A percentile compares a stretch with the other conserved stretches of the same genome.
Evolutionary conservation across 164 flowering plant genomes (phyloP).

Genomic region (Kalanchoe fedtschenkoi): DNA sequence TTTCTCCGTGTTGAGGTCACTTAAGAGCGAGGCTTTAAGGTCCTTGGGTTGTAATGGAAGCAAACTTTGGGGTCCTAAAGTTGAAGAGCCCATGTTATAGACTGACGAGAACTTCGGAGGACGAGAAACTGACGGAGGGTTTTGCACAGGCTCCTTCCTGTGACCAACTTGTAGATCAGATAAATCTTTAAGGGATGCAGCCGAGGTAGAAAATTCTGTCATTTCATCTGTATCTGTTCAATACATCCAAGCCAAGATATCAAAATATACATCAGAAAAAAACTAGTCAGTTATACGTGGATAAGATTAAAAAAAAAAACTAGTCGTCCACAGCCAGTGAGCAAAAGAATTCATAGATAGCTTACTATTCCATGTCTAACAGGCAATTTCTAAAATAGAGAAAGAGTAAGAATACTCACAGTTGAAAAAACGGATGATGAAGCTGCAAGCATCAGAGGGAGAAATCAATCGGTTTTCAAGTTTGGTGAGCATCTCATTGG

Average conservation of each 20-base stretch:
- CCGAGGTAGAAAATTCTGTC: constrained; percentile 29
- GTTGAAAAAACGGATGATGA: constrained; percentile 55
- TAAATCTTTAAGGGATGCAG: constrained; percentile 32
- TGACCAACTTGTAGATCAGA: constrained; percentile 22
- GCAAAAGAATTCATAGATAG: no score
- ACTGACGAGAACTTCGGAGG: constrained; percentile 23
- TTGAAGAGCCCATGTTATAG: constrained; percentile 27
- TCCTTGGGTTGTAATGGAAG: constrained; percentile 22
- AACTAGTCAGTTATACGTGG: no score
- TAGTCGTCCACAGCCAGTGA: no score
- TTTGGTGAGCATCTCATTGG: constrained; percentile 47
- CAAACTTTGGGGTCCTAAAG: constrained; percentile 17
- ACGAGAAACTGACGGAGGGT: constrained; percentile 24
- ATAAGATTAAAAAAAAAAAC: neutral
- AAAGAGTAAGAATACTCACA: constrained; percentile 37
- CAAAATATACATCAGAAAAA: neutral
- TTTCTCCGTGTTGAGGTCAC: constrained; percentile 25
- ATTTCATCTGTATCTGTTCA: constrained; percentile 29
- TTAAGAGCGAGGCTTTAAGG: constrained; percentile 22
- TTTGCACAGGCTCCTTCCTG: constrained; percentile 23
- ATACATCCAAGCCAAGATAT: neutral
- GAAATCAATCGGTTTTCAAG: constrained; percentile 43
- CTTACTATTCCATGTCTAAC: no score
- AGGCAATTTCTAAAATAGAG: no score
- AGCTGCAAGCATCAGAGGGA: constrained; percentile 57